Base-by-base conservation (phyloP, 352 stramenopile species). In the Pythium sp. region DNA sequence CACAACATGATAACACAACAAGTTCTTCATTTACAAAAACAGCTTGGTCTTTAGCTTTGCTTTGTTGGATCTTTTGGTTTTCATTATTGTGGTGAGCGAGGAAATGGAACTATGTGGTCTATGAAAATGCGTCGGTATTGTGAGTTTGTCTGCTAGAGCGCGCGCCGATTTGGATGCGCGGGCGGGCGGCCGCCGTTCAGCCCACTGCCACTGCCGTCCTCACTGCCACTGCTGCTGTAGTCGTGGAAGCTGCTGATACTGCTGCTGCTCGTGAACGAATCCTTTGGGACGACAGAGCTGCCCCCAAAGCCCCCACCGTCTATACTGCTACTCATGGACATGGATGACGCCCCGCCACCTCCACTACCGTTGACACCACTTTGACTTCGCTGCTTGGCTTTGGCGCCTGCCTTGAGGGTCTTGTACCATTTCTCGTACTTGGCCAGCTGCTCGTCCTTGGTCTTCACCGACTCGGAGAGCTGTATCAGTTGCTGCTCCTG, bases 351-450 rank as follows among this genome's bases (percentile, higher is more conserved):
- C 5, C 58, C 64, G 11, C 64, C 41, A 28, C 28, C 47, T 36
- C 14, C 56, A 24, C 62, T 73, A 71, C 58, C 68, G 64, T 57
- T 82, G 65, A 64, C 55, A 24, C 63, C 32, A 51, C 26, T 80
- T 61, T 87, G 85, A 65, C 75, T 93, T 51, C 89, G 80, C 62
- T 92, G 87, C 64, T 95, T 95, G 3, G 87, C 87, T 56, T 92
- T 92, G 8, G 87, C 87, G 4, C 86, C 86, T 56, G 84, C 87
- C 71, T 93, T 93, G 26, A 95, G 80, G 14, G 84, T 92, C 64
- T 91, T 78, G 71, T 93, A 95, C 87, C 87, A 95, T 51, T 92
- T 90, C 41, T 95, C 87, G 47, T 93, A 95, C 74, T 93, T 92
- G 36, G 78, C 73, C 30, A 95, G 74, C 47, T 89, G 84, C 46